These are phyloP conservation scores for Eucalyptus erythrocorys DNA, from an alignment of 345 rosid species.

Conservation along the genomic window DNA sequence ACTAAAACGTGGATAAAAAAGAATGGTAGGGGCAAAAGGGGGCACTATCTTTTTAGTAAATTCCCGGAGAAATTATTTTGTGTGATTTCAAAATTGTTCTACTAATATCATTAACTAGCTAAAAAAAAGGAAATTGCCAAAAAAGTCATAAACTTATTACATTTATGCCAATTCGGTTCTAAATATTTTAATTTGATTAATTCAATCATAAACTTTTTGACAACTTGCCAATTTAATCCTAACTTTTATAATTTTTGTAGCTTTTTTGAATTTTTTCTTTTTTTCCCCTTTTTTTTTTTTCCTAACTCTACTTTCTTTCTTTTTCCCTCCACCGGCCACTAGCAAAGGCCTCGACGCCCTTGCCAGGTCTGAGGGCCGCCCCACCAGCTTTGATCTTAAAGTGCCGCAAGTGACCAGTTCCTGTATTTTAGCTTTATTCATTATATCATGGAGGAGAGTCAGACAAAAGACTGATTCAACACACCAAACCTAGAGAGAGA, in stretches of 20 bases:
- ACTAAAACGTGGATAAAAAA: background rate
- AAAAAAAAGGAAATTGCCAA: accelerated
- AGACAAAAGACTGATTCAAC: background rate
- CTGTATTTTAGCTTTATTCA: background rate
- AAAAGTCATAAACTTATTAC: accelerated
- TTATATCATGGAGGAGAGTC: background rate
- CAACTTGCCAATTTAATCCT: too few species aligned
- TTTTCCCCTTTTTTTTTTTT: accelerated
- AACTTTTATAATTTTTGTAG: too few species aligned
- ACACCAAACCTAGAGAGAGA: background rate
- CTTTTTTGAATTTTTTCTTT: too few species aligned
- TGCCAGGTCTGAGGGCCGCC: background rate
- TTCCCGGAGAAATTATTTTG: accelerated
- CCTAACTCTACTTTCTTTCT: too few species aligned
- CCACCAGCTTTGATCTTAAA: background rate
- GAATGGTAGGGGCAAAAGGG: background rate
- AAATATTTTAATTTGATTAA: too few species aligned
- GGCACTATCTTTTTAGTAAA: background rate
- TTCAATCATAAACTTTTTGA: background rate
- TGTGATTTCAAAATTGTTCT: too few species aligned
- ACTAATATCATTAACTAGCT: background rate
- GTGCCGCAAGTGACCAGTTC: background rate
- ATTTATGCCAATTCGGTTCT: background rate
- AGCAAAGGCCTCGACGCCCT: background rate
- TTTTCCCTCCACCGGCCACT: background rate